These are phyloP conservation scores for Achaetomiella virescens DNA, from an alignment of 495 filamentous ascomycete genomes.

Conservation along the genomic window DNA sequence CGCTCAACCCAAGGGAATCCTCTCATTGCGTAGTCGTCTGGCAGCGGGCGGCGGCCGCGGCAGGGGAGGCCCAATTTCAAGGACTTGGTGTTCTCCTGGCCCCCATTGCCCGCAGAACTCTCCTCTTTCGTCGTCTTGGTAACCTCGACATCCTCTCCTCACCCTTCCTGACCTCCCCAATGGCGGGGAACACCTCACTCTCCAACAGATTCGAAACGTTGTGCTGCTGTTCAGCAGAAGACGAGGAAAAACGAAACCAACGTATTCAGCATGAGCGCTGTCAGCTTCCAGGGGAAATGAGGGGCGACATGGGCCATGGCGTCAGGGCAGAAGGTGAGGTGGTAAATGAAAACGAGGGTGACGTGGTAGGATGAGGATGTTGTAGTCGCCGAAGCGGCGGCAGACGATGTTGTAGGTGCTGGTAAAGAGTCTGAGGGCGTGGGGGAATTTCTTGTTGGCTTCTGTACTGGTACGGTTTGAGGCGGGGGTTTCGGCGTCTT, in stretches of 20 bases:
- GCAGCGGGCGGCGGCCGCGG: slow-evolving; percentile 48
- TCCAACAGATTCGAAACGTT: slow-evolving; percentile 1
- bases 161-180: neutral
- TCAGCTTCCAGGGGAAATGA: slow-evolving; percentile 58
- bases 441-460: slow-evolving; percentile 19
- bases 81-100: slow-evolving; percentile 14
- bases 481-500: slow-evolving; percentile 13
- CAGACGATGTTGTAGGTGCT: slow-evolving; percentile 48
- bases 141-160: neutral
- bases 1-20: slow-evolving; percentile 65
- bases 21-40: slow-evolving; percentile 77
- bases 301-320: slow-evolving; percentile 41
- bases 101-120: slow-evolving; percentile 43
- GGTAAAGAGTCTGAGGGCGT: slow-evolving; percentile 24
- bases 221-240: neutral
- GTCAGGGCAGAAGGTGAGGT: slow-evolving; percentile 45
- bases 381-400: slow-evolving; percentile 53
- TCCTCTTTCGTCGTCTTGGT: neutral
- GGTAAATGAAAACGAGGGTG: slow-evolving; percentile 62
- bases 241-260: slow-evolving; percentile 38
- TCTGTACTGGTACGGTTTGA: neutral
- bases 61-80: neutral
- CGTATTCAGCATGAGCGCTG: slow-evolving; percentile 62
- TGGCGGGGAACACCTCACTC: neutral
- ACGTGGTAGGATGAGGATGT: slow-evolving; percentile 63